These are phyloP conservation scores for Cyberlindnera misumaiensis DNA, from an alignment of 805 yeast genomes.

Conservation along the genomic window DNA sequence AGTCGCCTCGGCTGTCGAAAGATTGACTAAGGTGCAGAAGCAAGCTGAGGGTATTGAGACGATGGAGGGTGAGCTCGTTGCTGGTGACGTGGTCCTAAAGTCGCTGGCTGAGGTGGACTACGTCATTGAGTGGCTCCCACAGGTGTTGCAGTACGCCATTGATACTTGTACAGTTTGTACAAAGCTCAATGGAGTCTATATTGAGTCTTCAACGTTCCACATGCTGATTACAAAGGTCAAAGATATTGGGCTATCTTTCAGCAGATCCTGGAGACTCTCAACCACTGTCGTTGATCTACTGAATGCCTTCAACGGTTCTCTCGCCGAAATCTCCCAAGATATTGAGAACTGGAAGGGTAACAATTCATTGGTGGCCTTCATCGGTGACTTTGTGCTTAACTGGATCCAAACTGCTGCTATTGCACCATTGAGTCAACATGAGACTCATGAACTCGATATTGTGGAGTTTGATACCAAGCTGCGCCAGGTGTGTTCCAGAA, in stretches of 20 bases:
- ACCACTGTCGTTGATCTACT: slow-evolving; percentile 17
- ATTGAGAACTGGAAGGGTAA: slow-evolving; percentile 30
- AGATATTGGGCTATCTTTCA: slow-evolving; percentile 8
- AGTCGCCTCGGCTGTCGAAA: slow-evolving; percentile 17
- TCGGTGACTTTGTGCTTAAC: slow-evolving; percentile 38
- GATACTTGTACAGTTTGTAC: slow-evolving; percentile 16
- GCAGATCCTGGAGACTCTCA: slow-evolving; percentile 15
- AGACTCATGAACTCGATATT: slow-evolving; percentile 10
- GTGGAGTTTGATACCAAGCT: slow-evolving; percentile 40
- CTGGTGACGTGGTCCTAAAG: slow-evolving; percentile 10
- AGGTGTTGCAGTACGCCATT: slow-evolving; percentile 26
- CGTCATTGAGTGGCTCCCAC: slow-evolving; percentile 28
- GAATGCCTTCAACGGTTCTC: slow-evolving; percentile 7
- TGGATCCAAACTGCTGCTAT: slow-evolving; percentile 33
- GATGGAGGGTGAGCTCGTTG: slow-evolving; percentile 13
- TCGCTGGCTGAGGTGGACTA: slow-evolving; percentile 9
- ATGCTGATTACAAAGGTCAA: slow-evolving; percentile 11
- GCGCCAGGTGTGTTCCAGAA: slow-evolving; percentile 46
- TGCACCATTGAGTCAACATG: background rate
- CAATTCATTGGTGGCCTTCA: slow-evolving; percentile 33
- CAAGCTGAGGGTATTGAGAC: slow-evolving; percentile 19
- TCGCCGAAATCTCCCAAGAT: slow-evolving; percentile 21
- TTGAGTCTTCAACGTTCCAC: slow-evolving; percentile 17
- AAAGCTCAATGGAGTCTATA: slow-evolving; percentile 7
- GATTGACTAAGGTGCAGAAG: slow-evolving; percentile 15